Percentiles rank a stretch among this genome's conserved stretches.
These are phyloP conservation scores for Rutstroemia sydowiana DNA, from an alignment of 2,329 filamentous ascomycete genomes.

Conservation along the genomic window DNA sequence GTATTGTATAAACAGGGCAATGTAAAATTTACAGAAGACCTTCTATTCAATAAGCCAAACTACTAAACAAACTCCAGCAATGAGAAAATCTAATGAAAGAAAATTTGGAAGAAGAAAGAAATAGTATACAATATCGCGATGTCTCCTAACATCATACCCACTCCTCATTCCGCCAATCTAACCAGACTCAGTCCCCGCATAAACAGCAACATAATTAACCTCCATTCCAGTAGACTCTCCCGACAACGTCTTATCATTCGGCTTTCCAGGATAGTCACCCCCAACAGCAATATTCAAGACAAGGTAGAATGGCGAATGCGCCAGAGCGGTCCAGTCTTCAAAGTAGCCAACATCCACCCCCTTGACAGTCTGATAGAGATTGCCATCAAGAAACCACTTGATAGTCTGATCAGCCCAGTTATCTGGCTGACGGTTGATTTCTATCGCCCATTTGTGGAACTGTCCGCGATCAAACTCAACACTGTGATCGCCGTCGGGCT, in stretches of 20 bases:
- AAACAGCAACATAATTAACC: slow-evolving; percentile 20
- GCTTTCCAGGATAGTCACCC: slow-evolving; percentile 14
- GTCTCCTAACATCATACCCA: too few relatives aligned
- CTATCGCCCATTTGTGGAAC: background rate
- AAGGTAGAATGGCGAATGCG: slow-evolving; percentile 13
- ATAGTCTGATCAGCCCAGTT: background rate
- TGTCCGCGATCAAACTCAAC: background rate
- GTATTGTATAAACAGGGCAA: too few relatives aligned
- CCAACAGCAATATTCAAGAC: slow-evolving; percentile 21
- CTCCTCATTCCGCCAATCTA: too few relatives aligned
- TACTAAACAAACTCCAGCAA: too few relatives aligned
- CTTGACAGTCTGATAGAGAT: background rate
- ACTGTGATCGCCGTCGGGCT: background rate
- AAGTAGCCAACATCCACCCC: slow-evolving; percentile 11
- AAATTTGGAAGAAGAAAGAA: too few relatives aligned
- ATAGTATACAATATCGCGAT: too few relatives aligned
- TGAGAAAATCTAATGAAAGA: too few relatives aligned
- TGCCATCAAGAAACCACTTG: background rate
- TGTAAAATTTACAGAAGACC: too few relatives aligned
- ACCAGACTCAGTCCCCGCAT: background rate
- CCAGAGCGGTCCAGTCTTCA: slow-evolving; percentile 11
- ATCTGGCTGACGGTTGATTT: background rate
- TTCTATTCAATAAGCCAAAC: too few relatives aligned
- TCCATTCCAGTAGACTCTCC: slow-evolving; percentile 19
- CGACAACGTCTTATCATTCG: slow-evolving; percentile 10